These are phyloP conservation scores for Aspergillus sp. DNA, from an alignment of 2,329 filamentous ascomycete genomes.

Conservation along the genomic window DNA sequence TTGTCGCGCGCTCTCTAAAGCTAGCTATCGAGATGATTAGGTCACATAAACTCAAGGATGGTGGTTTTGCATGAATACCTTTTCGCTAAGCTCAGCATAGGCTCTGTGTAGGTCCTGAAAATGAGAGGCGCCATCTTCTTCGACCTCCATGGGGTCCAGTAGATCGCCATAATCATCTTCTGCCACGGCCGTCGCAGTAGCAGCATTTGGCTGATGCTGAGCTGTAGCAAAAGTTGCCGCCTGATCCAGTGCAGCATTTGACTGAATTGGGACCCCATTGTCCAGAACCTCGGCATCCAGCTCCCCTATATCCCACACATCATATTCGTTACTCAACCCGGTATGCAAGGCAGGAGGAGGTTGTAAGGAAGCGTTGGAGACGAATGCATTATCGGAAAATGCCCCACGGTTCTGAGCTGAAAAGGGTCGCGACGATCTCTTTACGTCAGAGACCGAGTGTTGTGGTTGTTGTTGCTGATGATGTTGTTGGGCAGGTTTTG, in stretches of 20 bases:
- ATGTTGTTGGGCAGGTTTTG: conserved; percentile 25
- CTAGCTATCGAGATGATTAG: conserved; percentile 33
- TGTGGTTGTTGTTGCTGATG: background rate
- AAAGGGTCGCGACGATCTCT: conserved; percentile 4
- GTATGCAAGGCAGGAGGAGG: conserved; percentile 34
- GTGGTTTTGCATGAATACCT: conserved; percentile 23
- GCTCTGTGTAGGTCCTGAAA: conserved; percentile 12
- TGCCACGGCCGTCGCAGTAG: conserved; percentile 20
- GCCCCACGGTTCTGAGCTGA: conserved; percentile 2
- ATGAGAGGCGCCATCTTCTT: conserved; percentile 18
- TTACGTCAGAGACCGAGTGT: conserved; percentile 1
- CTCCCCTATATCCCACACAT: conserved; percentile 46
- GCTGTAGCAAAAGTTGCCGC: conserved; percentile 11
- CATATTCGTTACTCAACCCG: conserved; percentile 44
- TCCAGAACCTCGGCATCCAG: conserved; percentile 48
- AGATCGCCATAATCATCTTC: conserved; percentile 18
- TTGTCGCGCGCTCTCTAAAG: conserved; percentile 43
- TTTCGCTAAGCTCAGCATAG: conserved; percentile 25
- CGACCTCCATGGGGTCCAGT: conserved; percentile 21
- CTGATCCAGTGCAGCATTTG: conserved; percentile 16
- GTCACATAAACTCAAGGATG: background rate
- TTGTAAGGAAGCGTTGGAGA: conserved; percentile 24
- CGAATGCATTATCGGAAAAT: conserved; percentile 4
- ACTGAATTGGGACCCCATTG: conserved; percentile 25
- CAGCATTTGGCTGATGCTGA: conserved; percentile 15